Conservation (phyloP, 2,329 filamentous ascomycete species). For the Teratosphaeria pseudoeucalypti region DNA sequence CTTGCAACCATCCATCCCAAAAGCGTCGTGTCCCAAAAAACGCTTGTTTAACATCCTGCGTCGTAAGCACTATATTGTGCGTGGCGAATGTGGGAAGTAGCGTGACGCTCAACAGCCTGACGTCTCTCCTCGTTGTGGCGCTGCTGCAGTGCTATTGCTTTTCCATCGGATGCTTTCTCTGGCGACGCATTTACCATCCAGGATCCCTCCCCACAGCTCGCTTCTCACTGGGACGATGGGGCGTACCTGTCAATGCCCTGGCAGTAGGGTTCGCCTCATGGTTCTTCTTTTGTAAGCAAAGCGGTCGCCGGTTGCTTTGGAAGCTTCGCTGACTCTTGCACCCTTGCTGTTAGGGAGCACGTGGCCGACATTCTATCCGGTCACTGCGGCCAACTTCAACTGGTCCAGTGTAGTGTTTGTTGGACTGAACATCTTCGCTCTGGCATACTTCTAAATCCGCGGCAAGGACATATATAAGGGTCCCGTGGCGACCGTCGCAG, state of each 20-base stretch:
- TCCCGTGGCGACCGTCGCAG: slow-evolving; percentile 2
- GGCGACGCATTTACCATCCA: slow-evolving; percentile 30
- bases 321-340: too few relatives aligned
- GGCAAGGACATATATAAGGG: slow-evolving; percentile 4
- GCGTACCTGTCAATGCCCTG: slow-evolving; percentile 27
- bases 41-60: slow-evolving; percentile 20
- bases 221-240: slow-evolving; percentile 29
- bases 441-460: slow-evolving; percentile 2
- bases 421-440: not conserved
- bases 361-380: slow-evolving; percentile 31
- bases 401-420: slow-evolving; percentile 39
- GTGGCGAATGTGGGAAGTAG: slow-evolving; percentile 29
- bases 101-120: slow-evolving; percentile 27
- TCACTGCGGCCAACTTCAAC: slow-evolving; percentile 36
- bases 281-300: slow-evolving; percentile 22
- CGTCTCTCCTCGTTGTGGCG: slow-evolving; percentile 30
- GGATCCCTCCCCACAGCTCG: slow-evolving; percentile 26
- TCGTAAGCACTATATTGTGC: slow-evolving; percentile 17
- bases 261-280: slow-evolving; percentile 26
- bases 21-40: slow-evolving; percentile 17
- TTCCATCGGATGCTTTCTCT: slow-evolving; percentile 27
- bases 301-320: too few relatives aligned
- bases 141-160: slow-evolving; percentile 33
- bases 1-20: slow-evolving; percentile 21
- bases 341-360: slow-evolving; percentile 16